Evolutionary conservation across 352 stramenopile species (phyloP).

Genomic region (Phytopythium vexans): DNA sequence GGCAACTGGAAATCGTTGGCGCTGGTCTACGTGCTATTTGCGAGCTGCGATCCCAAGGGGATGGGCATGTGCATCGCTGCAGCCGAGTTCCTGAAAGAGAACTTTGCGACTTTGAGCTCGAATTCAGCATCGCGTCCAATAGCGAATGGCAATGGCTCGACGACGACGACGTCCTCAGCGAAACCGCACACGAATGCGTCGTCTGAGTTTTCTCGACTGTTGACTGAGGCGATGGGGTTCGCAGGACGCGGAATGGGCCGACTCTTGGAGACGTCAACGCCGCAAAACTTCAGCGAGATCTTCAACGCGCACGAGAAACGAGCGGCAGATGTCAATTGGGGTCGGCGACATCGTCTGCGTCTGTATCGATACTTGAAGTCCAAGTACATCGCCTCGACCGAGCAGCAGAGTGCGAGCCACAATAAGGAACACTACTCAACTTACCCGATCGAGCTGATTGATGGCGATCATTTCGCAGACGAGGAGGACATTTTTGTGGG

Average conservation of each 20-base stretch:
- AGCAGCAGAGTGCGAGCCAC: slow-evolving; percentile 10
- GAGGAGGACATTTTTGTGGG: slow-evolving; percentile 70
- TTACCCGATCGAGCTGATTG: background rate
- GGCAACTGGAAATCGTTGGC: slow-evolving; percentile 71
- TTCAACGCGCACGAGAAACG: slow-evolving; percentile 74
- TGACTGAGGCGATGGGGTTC: slow-evolving; percentile 67
- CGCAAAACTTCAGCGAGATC: slow-evolving; percentile 49
- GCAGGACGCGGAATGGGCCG: slow-evolving; percentile 66
- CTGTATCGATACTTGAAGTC: slow-evolving; percentile 65
- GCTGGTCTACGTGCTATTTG: slow-evolving; percentile 65
- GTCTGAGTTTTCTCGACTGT: slow-evolving; percentile 52
- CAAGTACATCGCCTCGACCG: slow-evolving; percentile 49
- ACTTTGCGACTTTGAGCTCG: slow-evolving; percentile 12
- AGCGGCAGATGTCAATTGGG: slow-evolving; percentile 78
- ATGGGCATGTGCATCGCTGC: slow-evolving; percentile 69
- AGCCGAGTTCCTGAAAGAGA: slow-evolving; percentile 75
- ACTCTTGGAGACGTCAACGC: slow-evolving; percentile 40
- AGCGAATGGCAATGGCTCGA: too few relatives aligned
- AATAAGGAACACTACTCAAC: background rate
- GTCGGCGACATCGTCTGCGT: slow-evolving; percentile 41
- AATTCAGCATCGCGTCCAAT: too few relatives aligned
- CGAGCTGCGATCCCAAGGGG: slow-evolving; percentile 74
- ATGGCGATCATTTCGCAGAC: slow-evolving; percentile 26
- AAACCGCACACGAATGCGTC: too few relatives aligned
- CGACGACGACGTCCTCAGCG: too few relatives aligned